Conservation (phyloP, 768 basidiomycete genomes). For the Podaxis carcinomalis region DNA sequence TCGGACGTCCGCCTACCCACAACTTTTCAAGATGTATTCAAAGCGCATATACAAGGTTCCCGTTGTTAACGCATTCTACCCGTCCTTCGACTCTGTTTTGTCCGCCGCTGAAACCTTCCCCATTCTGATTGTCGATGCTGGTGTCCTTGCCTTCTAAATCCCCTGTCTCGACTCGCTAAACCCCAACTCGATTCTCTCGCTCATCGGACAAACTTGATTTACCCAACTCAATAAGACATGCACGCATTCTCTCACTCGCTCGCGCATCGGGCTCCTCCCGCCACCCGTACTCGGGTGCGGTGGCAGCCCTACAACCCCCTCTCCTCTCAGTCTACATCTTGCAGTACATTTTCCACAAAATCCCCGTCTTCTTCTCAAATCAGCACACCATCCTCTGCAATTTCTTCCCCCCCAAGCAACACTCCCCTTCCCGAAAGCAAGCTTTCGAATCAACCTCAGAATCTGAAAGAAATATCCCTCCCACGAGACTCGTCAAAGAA, state of each 20-base stretch:
- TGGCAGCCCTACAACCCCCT: constrained; percentile 76
- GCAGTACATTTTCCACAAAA: constrained; percentile 27
- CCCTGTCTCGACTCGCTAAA: constrained; percentile 18
- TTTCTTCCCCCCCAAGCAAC: constrained; percentile 39
- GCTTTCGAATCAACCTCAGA: constrained; percentile 14
- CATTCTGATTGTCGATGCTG: constrained; percentile 29
- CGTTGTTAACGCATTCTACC: constrained; percentile 21
- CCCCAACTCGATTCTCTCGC: constrained; percentile 22
- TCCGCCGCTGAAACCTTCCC: constrained; percentile 15
- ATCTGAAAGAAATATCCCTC: constrained; percentile 9
- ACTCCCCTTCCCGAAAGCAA: constrained; percentile 30
- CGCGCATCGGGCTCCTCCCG: constrained; percentile 68
- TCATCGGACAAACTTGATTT: constrained; percentile 20
- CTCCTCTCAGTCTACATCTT: constrained; percentile 32
- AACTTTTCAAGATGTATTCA: constrained; percentile 37
- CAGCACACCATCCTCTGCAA: constrained; percentile 55
- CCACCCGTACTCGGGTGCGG: constrained; percentile 63
- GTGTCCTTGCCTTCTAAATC: constrained; percentile 29
- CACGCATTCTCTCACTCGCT: constrained; percentile 44
- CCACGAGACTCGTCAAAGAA: constrained; percentile 38
- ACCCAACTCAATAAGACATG: constrained; percentile 31
- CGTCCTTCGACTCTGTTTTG: constrained; percentile 9
- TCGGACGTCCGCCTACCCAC: constrained; percentile 31
- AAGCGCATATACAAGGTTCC: constrained; percentile 9
- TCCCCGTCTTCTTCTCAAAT: constrained; percentile 43